Evolutionary conservation across 176 grass and related monocot genomes (phyloP), one percentile per base, ranked within the genome.

Genomic region (Musa acuminata): DNA sequence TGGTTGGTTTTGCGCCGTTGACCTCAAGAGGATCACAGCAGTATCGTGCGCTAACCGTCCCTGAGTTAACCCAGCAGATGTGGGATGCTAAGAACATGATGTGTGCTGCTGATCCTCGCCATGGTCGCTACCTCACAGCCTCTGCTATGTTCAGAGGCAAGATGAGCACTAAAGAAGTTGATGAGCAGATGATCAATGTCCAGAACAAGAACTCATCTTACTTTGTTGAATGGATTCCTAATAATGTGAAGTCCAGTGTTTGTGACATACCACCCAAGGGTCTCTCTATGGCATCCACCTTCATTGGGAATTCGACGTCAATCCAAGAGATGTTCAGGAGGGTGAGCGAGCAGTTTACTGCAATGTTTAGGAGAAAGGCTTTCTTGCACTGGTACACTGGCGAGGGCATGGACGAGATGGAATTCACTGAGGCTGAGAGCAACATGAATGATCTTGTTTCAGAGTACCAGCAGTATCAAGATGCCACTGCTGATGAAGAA

Each of bases 151-250:
- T 74, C 53, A 53, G 72, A 55, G 72, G 72, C 52, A 74, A 58
- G 23, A 74, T 74, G 72, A 74, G 72, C 72, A 74, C 72, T 23
- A 74, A 74, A 58, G 72, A 74, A 74, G 72, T 74, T 27, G 72
- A 74, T 29, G 72, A 74, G 72, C 72, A 74, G 24, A 74, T 74
- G 72, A 74, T 74, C 72, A 74, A 74, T 11, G 72, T 74, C 12
- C 72, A 74, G 53, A 74, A 74, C 52, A 74, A 74, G 53, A 74
- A 74, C 23, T 74, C 72, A 27, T 74, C 72, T 1, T 74, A 74
- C 53, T 74, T 74, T 57, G 72, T 74, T 2, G 72, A 74, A 13
- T 74, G 72, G 72, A 74, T 74, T 35, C 72, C 72, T 1, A 74
- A 74, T 13, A 74, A 74, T 20, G 72, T 74, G 13, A 74, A 74